A percentile compares a stretch with the other conserved stretches of the same genome.
These are phyloP conservation scores for Lichtheimia ornata DNA, from an alignment of 371 early-diverging fungal species.

Conservation along the genomic window DNA sequence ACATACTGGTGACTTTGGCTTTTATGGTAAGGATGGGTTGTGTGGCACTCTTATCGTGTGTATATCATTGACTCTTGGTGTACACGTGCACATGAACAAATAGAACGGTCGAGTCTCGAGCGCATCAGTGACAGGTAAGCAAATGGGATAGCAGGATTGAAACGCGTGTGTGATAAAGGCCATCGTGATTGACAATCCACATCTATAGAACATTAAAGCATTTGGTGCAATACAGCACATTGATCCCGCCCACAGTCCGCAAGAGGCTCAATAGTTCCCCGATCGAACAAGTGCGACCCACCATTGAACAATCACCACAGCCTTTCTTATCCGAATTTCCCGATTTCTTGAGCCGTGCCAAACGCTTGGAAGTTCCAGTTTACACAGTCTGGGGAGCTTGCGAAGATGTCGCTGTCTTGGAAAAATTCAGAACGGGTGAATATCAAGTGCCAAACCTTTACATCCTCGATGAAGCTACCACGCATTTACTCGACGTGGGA, in stretches of 20 bases:
- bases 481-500: constrained; percentile 59
- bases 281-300: constrained; percentile 47
- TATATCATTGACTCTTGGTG: background rate
- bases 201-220: constrained; percentile 60
- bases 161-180: background rate
- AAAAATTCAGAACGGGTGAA: constrained; percentile 56
- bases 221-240: constrained; percentile 62
- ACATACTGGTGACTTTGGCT: constrained; percentile 74
- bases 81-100: background rate
- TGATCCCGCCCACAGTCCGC: constrained; percentile 54
- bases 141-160: constrained; percentile 6
- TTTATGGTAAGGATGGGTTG: constrained; percentile 51
- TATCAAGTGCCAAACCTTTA: constrained; percentile 56
- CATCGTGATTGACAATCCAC: background rate
- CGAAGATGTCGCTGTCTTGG: constrained; percentile 66
- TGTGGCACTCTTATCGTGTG: background rate
- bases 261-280: constrained; percentile 43
- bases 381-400: constrained; percentile 73
- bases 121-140: constrained; percentile 62
- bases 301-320: constrained; percentile 47
- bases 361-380: constrained; percentile 58
- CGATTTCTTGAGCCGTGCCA: constrained; percentile 45
- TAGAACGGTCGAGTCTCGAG: constrained; percentile 57
- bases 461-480: constrained; percentile 61
- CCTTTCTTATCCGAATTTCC: constrained; percentile 62